Evolutionary conservation across 306 rosid genomes (phyloP).

Genomic region (Trifolium subterraneum): DNA sequence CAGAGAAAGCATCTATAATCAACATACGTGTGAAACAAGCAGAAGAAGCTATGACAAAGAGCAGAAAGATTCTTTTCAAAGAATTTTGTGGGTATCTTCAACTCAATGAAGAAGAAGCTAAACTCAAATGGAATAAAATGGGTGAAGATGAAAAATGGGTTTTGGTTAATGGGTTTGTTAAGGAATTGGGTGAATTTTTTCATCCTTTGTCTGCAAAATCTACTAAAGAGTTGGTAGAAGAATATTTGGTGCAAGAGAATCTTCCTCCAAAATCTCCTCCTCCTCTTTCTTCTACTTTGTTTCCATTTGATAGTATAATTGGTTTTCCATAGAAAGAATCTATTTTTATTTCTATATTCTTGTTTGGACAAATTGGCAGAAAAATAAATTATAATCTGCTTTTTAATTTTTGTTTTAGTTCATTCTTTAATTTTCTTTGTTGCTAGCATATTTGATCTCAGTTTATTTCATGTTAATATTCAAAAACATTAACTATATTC

Average conservation of each 20-base stretch:
- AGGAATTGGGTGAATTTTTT: constrained; percentile 67
- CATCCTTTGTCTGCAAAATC: constrained; percentile 83
- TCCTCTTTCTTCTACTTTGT: constrained; percentile 31
- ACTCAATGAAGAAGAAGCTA: constrained; percentile 58
- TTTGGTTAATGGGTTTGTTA: constrained; percentile 59
- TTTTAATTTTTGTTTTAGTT: not conserved
- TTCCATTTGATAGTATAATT: constrained; percentile 58
- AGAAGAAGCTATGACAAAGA: constrained; percentile 75
- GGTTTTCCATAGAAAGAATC: constrained; percentile 50
- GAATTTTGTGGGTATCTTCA: constrained; percentile 60
- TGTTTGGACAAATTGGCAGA: constrained; percentile 16
- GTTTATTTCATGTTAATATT: not conserved
- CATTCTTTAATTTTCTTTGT: not conserved
- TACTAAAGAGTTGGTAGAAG: constrained; percentile 73
- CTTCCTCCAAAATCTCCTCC: constrained; percentile 38
- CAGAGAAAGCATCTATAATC: constrained; percentile 53
- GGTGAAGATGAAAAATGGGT: constrained; percentile 61
- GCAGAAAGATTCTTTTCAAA: constrained; percentile 67
- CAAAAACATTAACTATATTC: no score
- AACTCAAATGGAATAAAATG: constrained; percentile 62
- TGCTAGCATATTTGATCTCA: not conserved
- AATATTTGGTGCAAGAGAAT: constrained; percentile 53
- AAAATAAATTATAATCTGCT: not conserved
- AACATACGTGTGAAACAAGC: constrained; percentile 50
- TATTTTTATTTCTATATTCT: not conserved